Conservation (phyloP, 129 eudicot species). For the Mikania micrantha region DNA sequence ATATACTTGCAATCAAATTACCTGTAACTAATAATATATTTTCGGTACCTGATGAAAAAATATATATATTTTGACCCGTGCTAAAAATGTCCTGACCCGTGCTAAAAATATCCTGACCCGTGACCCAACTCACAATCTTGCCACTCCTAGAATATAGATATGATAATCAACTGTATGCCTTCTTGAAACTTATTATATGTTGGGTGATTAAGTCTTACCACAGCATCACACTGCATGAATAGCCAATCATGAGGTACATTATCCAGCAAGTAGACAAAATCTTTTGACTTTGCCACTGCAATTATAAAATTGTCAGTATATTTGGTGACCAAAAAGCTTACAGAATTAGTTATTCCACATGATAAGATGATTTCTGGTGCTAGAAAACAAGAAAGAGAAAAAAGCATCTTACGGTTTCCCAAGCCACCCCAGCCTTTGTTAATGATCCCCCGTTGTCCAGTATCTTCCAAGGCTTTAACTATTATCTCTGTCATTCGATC, state of each 20-base stretch:
- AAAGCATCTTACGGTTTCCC: constrained; percentile 65
- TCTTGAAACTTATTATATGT: neutral
- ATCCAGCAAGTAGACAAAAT: constrained; percentile 77
- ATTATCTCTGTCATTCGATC: constrained; percentile 76
- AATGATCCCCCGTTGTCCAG: constrained; percentile 83
- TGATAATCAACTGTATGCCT: neutral
- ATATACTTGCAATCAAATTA: neutral
- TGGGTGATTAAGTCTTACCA: constrained; percentile 43
- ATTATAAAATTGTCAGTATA: constrained; percentile 1
- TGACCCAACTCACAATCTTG: neutral
- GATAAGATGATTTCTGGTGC: neutral
- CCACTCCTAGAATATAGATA: neutral
- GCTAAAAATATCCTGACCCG: too few species aligned
- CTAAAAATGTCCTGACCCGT: neutral
- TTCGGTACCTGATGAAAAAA: neutral
- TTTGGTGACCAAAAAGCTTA: neutral
- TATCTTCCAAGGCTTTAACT: constrained; percentile 67
- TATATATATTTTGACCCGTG: neutral
- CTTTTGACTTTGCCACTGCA: constrained; percentile 71
- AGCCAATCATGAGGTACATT: constrained; percentile 97
- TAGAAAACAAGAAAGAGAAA: neutral
- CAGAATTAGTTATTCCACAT: neutral
- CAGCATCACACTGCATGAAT: constrained; percentile 78
- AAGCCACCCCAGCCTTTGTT: constrained; percentile 99
- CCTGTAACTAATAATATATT: neutral